phyloP scores from a whole-genome alignment of 768 basidiomycete species.

The Boletus rubropictus region DNA sequence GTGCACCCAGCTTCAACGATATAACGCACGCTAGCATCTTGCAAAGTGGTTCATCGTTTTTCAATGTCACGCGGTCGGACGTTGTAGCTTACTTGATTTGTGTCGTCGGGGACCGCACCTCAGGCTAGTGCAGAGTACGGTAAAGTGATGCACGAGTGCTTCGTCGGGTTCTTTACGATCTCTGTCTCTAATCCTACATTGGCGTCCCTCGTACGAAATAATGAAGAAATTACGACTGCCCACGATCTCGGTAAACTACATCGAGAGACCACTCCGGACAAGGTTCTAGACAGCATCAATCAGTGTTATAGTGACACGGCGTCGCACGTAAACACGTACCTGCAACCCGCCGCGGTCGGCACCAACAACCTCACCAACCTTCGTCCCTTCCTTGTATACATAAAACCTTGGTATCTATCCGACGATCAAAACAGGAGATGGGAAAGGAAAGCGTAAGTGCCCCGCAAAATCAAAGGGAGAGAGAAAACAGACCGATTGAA shows the following conservation, averaged over 20 bases:
- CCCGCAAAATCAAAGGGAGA: neutral
- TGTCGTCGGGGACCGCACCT: neutral
- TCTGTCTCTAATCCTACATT: neutral
- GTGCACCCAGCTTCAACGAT: conserved; percentile 25
- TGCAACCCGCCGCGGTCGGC: neutral
- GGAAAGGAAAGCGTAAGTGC: neutral
- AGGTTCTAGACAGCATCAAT: neutral
- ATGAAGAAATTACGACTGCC: too few species aligned
- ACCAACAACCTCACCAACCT: neutral
- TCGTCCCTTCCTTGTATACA: neutral
- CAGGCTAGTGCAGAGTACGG: neutral
- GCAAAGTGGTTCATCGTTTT: conserved; percentile 9
- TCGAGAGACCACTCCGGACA: neutral
- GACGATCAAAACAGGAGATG: too few species aligned
- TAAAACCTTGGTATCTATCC: conserved; percentile 20
- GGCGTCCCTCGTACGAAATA: neutral
- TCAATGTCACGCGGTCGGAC: neutral
- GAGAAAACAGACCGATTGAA: conserved; percentile 45
- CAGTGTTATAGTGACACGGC: neutral
- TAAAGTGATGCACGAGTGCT: neutral
- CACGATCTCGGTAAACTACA: neutral
- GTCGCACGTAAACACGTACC: conserved; percentile 3
- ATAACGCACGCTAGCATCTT: conserved; percentile 25
- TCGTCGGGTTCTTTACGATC: neutral
- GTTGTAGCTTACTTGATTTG: neutral